Conservation (phyloP, 352 stramenopile species). For the Phytophthora fragariaefolia region DNA sequence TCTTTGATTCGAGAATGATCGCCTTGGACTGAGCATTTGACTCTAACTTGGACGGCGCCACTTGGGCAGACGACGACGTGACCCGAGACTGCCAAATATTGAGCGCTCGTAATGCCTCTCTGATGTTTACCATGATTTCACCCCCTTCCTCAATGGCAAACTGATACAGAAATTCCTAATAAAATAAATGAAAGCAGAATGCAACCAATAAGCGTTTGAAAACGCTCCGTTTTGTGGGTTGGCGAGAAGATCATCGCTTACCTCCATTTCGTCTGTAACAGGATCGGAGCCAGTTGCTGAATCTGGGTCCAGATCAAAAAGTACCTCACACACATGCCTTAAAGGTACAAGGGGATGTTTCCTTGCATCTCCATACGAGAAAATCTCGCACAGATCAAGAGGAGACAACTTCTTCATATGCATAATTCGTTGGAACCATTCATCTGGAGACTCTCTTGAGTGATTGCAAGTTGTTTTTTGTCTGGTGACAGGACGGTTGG, state of each 20-base stretch:
- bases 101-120: conserved; percentile 58
- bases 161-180: conserved; percentile 57
- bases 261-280: conserved; percentile 65
- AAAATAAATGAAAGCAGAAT: background rate
- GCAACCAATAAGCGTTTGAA: too few species aligned
- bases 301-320: conserved; percentile 59
- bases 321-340: conserved; percentile 57
- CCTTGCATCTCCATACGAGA: conserved; percentile 51
- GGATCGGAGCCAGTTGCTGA: conserved; percentile 38
- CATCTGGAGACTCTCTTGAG: conserved; percentile 40
- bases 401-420: conserved; percentile 48
- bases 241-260: background rate
- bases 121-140: conserved; percentile 60
- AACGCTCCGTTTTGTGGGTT: background rate
- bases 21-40: conserved; percentile 28
- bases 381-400: conserved; percentile 61
- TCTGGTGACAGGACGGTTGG: conserved; percentile 3
- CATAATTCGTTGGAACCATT: conserved; percentile 68
- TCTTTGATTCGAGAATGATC: conserved; percentile 46
- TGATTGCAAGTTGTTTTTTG: background rate
- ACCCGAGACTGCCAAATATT: conserved; percentile 56
- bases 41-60: conserved; percentile 5
- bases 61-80: background rate
- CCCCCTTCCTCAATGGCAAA: conserved; percentile 48
- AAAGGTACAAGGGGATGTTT: conserved; percentile 51